A percentile compares a stretch with the other conserved stretches of the same genome.
phyloP scores from a whole-genome alignment of 805 yeast species.

The Ogataea wickerhamii region DNA sequence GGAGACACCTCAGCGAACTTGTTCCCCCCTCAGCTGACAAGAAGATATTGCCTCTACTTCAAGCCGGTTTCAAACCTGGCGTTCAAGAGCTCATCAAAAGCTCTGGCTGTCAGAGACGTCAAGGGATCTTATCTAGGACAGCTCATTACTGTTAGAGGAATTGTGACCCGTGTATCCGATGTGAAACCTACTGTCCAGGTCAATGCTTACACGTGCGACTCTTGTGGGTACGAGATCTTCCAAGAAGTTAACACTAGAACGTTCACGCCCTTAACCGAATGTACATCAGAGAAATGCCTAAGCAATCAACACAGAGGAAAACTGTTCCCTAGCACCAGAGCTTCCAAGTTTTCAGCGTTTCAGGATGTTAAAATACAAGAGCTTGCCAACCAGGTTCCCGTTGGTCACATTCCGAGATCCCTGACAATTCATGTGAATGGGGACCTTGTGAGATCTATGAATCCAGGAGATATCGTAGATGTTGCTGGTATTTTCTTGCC shows the following conservation, averaged over 20 bases:
- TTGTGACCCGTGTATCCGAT: conserved; percentile 92
- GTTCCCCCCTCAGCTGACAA: conserved; percentile 82
- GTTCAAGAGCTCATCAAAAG: conserved; percentile 40
- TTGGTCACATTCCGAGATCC: conserved; percentile 94
- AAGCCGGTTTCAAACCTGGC: conserved; percentile 59
- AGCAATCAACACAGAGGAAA: conserved; percentile 83
- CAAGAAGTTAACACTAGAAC: conserved; percentile 86
- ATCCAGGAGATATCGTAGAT: conserved; percentile 95
- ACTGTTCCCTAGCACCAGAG: conserved; percentile 88
- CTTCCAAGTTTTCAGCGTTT: conserved; percentile 90
- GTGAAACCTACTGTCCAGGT: conserved; percentile 91
- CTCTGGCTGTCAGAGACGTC: conserved; percentile 86
- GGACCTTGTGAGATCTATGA: conserved; percentile 76
- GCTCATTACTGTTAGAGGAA: conserved; percentile 87
- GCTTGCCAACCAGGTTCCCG: conserved; percentile 93
- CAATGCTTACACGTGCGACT: conserved; percentile 95
- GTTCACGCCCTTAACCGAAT: conserved; percentile 83
- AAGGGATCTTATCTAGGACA: conserved; percentile 82
- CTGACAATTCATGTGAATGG: conserved; percentile 89
- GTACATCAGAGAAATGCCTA: conserved; percentile 77
- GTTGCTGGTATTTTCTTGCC: conserved; percentile 92
- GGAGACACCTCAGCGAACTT: conserved; percentile 38
- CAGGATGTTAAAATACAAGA: conserved; percentile 96
- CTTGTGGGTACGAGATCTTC: conserved; percentile 94
- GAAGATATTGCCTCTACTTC: conserved; percentile 85